Conservation (phyloP, 2,329 filamentous ascomycete genomes). For the Monilinia laxa region DNA sequence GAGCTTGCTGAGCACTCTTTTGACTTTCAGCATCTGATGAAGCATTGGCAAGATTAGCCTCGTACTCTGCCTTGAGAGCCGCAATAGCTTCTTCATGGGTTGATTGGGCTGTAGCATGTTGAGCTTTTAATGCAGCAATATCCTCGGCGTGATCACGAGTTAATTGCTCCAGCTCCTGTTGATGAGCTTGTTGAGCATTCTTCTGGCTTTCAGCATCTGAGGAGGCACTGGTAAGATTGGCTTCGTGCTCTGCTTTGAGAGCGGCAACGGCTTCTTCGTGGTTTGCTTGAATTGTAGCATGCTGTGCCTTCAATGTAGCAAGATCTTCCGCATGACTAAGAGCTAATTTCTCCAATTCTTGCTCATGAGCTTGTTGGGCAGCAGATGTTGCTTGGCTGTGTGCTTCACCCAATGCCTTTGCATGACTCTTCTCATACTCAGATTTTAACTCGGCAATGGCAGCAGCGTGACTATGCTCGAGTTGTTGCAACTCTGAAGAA, state of each 20-base stretch:
- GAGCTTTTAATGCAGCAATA: conserved; percentile 45
- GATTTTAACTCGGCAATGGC: conserved; percentile 45
- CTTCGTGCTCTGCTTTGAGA: background rate
- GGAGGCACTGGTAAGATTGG: background rate
- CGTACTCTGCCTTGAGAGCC: conserved; percentile 32
- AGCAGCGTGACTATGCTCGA: conserved; percentile 55
- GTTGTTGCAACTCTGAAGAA: conserved; percentile 51
- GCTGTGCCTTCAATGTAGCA: conserved; percentile 46
- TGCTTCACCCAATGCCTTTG: conserved; percentile 57
- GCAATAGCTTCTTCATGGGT: conserved; percentile 54
- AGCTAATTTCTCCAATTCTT: conserved; percentile 55
- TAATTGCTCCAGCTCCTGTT: conserved; percentile 53
- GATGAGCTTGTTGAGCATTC: conserved; percentile 48
- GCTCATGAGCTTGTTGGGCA: conserved; percentile 49
- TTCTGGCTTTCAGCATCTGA: background rate
- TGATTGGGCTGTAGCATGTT: conserved; percentile 51
- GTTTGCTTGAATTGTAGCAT: conserved; percentile 52
- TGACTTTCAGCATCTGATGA: background rate
- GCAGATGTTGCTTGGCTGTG: conserved; percentile 52
- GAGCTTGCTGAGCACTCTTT: conserved; percentile 46
- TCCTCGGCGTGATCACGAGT: conserved; percentile 54
- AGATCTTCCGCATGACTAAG: conserved; percentile 50
- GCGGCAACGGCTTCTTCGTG: conserved; percentile 54
- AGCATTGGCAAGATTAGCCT: background rate
- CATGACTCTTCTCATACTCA: conserved; percentile 49